Percentiles rank a stretch among this genome's conserved stretches.
Evolutionary conservation across 2,329 filamentous ascomycete species (phyloP).

Genomic region (Xylaria sp.): DNA sequence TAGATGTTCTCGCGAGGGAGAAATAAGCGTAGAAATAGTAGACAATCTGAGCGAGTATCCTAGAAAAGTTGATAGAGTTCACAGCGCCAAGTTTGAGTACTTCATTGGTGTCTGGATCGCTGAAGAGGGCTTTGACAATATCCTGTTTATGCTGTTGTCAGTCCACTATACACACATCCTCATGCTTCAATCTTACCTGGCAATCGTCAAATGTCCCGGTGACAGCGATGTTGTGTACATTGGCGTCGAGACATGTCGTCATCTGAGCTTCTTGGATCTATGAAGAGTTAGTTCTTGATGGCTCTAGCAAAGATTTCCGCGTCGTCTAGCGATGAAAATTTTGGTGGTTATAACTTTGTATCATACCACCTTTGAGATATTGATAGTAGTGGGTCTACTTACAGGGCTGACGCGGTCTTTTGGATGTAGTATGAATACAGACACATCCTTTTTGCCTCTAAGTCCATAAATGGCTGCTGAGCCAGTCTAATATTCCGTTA

Average conservation of each 20-base stretch:
- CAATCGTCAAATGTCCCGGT: slow-evolving; percentile 96
- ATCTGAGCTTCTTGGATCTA: slow-evolving; percentile 92
- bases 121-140: slow-evolving; percentile 93
- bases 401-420: slow-evolving; percentile 82
- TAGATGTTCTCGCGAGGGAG: slow-evolving; percentile 70
- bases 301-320: neutral
- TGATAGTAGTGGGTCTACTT: slow-evolving; percentile 12
- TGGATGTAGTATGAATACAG: slow-evolving; percentile 93
- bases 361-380: neutral
- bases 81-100: slow-evolving; percentile 88
- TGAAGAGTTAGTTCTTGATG: neutral
- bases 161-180: neutral
- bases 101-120: slow-evolving; percentile 83
- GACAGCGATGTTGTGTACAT: slow-evolving; percentile 92
- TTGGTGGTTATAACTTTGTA: neutral
- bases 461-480: slow-evolving; percentile 97
- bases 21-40: slow-evolving; percentile 99
- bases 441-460: slow-evolving; percentile 94
- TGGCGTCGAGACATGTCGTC: slow-evolving; percentile 90
- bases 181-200: slow-evolving; percentile 57
- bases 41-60: slow-evolving; percentile 94
- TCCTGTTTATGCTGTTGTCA: slow-evolving; percentile 58
- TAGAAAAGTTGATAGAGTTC: slow-evolving; percentile 96
- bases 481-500: slow-evolving; percentile 68
- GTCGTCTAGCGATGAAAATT: neutral